Evolutionary conservation across 1,284 basidiomycete genomes (phyloP).

Genomic region (Termitomyces sp.): DNA sequence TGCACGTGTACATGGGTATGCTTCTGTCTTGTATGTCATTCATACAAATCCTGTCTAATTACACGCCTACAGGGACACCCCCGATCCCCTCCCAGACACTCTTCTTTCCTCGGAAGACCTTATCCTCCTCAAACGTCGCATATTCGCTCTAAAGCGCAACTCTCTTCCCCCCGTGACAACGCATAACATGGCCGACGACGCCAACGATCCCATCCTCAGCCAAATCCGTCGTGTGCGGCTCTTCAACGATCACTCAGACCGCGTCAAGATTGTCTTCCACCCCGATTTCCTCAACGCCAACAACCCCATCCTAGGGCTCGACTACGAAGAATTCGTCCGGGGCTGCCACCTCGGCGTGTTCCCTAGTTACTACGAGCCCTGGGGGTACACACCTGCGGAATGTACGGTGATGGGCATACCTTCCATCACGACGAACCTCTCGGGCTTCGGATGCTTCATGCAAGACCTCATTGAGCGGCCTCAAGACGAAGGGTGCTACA

Average conservation of each 20-base stretch:
- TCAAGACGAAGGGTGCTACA: conserved; percentile 87
- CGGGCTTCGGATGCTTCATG: conserved; percentile 98
- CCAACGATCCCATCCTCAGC: conserved; percentile 88
- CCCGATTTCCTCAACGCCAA: conserved; percentile 98
- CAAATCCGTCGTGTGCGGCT: conserved; percentile 91
- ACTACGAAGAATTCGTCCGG: conserved; percentile 98
- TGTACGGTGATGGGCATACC: conserved; percentile 97
- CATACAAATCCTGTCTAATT: conserved; percentile 3
- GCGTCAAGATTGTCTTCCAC: conserved; percentile 96
- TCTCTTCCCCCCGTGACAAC: conserved; percentile 91
- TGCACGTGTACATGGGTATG: conserved; percentile 83
- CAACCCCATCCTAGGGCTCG: conserved; percentile 94
- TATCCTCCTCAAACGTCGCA: conserved; percentile 92
- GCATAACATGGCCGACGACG: conserved; percentile 97
- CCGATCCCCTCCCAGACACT: conserved; percentile 56
- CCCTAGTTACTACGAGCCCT: conserved; percentile 94
- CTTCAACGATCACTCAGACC: conserved; percentile 78
- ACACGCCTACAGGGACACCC: conserved; percentile 58
- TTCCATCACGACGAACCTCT: conserved; percentile 94
- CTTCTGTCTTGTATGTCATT: conserved; percentile 10
- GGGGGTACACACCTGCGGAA: conserved; percentile 87
- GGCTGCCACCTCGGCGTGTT: conserved; percentile 98
- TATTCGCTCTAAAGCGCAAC: conserved; percentile 93
- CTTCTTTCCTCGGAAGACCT: conserved; percentile 91
- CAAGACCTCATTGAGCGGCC: conserved; percentile 96